Percentiles rank a stretch among this genome's conserved stretches.
Conservation (phyloP, 805 yeast species). For the Monosporozyma aquatica region DNA sequence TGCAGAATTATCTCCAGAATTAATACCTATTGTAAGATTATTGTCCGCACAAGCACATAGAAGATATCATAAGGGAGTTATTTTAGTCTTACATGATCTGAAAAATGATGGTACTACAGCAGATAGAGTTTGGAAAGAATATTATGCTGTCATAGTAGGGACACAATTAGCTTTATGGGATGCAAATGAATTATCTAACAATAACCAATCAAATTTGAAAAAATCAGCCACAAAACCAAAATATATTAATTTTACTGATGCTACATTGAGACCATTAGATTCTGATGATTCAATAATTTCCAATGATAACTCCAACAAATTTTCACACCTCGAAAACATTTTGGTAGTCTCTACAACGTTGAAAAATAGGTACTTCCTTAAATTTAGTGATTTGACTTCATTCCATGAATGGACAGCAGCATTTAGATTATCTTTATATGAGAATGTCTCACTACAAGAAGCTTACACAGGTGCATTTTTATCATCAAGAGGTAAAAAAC, state of each 20-base stretch:
- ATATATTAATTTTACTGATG: conserved; percentile 84
- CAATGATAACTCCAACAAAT: conserved; percentile 31
- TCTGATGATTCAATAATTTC: conserved; percentile 55
- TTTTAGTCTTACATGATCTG: conserved; percentile 63
- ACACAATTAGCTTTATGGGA: conserved; percentile 91
- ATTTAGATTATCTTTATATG: conserved; percentile 69
- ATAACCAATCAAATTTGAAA: conserved; percentile 32
- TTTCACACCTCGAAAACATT: conserved; percentile 48
- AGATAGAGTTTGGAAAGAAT: conserved; percentile 82
- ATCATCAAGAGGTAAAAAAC: conserved; percentile 75
- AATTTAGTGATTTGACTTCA: conserved; percentile 58
- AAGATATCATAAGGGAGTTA: conserved; percentile 64
- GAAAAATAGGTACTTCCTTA: conserved; percentile 77
- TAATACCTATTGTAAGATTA: conserved; percentile 61
- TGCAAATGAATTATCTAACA: conserved; percentile 50
- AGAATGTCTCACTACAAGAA: conserved; percentile 75
- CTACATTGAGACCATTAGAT: conserved; percentile 66
- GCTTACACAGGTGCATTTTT: conserved; percentile 93
- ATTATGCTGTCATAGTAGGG: conserved; percentile 83
- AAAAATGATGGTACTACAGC: conserved; percentile 81
- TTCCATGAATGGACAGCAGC: conserved; percentile 76
- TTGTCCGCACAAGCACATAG: conserved; percentile 67
- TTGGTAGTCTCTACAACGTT: conserved; percentile 86
- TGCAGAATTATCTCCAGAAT: conserved; percentile 31
- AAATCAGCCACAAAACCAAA: conserved; percentile 62